Base-by-base conservation (phyloP, 75 land plant species). In the Cunninghamia lanceolata region DNA sequence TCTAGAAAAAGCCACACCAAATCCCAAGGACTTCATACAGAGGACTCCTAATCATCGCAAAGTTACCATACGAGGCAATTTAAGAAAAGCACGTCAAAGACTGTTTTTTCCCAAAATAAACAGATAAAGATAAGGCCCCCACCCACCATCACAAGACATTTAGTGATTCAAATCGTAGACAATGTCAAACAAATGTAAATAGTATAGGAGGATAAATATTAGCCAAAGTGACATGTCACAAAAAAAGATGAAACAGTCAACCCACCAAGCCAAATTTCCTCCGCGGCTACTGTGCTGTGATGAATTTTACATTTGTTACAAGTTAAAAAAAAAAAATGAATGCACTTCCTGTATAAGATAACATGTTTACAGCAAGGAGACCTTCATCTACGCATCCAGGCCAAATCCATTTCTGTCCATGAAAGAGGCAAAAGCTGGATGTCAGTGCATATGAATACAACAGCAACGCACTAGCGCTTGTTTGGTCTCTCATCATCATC, bases 401-500 rank as follows among this genome's bases (percentile, higher is more conserved):
- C 46, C 30, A 79, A 28, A 43, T 2, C 46, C 45, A 28, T 25
- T 28, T 7, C 13, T 79, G 47, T 21, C 79, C 43, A 16, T 21
- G 43, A 5, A 39, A 38, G 25, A 38, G 21, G 79, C 42, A 17
- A 76, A 5, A 36, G 79, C 79, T 42, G 50, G 25, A 43, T 43
- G 11, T 11, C 10, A 4, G 11, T 79, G 28, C n/a, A 79, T 2
- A 43, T 3, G 82, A 35, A 30, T 71, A 71, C 32, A 71, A 71
- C 75, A 15, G 46, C 10, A 38, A 38, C 9, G 14, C 39, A 86
- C 50, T 82, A 85, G 16, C 83, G 86, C 43, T 88, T 90, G 42
- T 83, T 34, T 17, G 90, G 82, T 36, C 89, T 88, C 71, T 40
- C 53, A 4, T 88, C 89, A 14, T 86, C 93, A 14, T 82, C 87